Conservation (phyloP, 805 yeast genomes). For the Tetrapisispora phaffii region DNA sequence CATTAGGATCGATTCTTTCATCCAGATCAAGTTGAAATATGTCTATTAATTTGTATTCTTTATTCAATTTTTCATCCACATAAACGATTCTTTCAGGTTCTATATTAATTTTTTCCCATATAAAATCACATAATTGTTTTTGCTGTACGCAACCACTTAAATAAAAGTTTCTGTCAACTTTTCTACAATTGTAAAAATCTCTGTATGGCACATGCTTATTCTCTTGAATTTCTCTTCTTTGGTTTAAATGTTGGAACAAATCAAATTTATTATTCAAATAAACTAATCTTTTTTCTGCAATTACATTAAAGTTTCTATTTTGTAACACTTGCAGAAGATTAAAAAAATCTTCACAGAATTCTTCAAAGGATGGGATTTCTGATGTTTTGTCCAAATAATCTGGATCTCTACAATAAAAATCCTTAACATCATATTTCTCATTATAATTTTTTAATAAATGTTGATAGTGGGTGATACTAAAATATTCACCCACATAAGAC, state of each 20-base stretch:
- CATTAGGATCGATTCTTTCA: conserved; percentile 9
- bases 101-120: conserved; percentile 29
- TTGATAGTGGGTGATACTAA: conserved; percentile 25
- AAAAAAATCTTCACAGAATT: conserved; percentile 27
- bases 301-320: conserved; percentile 9
- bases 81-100: conserved; percentile 32
- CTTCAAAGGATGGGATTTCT: conserved; percentile 23
- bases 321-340: conserved; percentile 15
- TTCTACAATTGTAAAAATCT: conserved; percentile 87
- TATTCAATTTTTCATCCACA: conserved; percentile 7
- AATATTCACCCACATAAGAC: conserved; percentile 29
- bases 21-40: conserved; percentile 13
- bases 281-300: conserved; percentile 23
- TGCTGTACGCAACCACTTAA: conserved; percentile 25
- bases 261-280: conserved; percentile 31
- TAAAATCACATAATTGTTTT: conserved; percentile 29
- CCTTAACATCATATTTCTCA: neutral
- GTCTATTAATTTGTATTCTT: conserved; percentile 15
- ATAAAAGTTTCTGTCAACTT: conserved; percentile 51
- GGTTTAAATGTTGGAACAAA: conserved; percentile 28
- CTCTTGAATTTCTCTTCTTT: conserved; percentile 28
- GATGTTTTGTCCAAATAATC: conserved; percentile 2
- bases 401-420: neutral
- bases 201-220: conserved; percentile 34
- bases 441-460: conserved; percentile 7